These are phyloP conservation scores for Myriosclerotinia duriaeana DNA, from an alignment of 2,329 filamentous ascomycete genomes.

Conservation along the genomic window DNA sequence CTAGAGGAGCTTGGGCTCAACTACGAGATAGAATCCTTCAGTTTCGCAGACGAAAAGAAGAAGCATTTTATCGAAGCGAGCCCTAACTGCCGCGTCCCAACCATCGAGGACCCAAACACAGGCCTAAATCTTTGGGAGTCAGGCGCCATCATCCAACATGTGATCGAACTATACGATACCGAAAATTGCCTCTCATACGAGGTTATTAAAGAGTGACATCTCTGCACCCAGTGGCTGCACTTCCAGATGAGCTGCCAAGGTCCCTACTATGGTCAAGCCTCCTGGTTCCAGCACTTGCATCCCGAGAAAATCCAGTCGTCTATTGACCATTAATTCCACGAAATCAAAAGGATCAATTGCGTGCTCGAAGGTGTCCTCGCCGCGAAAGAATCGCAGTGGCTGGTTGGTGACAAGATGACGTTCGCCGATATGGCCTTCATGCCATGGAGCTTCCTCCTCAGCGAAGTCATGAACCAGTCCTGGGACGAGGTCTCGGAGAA, in stretches of 20 bases:
- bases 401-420: slow-evolving; percentile 44
- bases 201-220: slow-evolving; percentile 38
- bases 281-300: slow-evolving; percentile 42
- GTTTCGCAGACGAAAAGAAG: slow-evolving; percentile 45
- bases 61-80: slow-evolving; percentile 41
- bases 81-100: slow-evolving; percentile 39
- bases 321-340: slow-evolving; percentile 46
- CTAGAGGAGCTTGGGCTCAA: slow-evolving; percentile 47
- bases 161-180: slow-evolving; percentile 46
- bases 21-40: slow-evolving; percentile 40
- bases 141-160: slow-evolving; percentile 48
- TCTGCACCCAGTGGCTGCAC: slow-evolving; percentile 43
- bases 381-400: slow-evolving; percentile 32
- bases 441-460: slow-evolving; percentile 31
- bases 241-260: slow-evolving; percentile 46
- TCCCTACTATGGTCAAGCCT: slow-evolving; percentile 45
- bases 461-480: too few species aligned
- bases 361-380: slow-evolving; percentile 46
- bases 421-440: slow-evolving; percentile 45
- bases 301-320: slow-evolving; percentile 46
- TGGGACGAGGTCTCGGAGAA: too few species aligned
- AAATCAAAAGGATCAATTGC: slow-evolving; percentile 41
- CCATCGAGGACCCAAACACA: slow-evolving; percentile 45
- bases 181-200: slow-evolving; percentile 42
- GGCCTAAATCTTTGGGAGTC: slow-evolving; percentile 48